Base-by-base conservation (phyloP, 2,329 filamentous ascomycete species). In the Botrytis galanthina region DNA sequence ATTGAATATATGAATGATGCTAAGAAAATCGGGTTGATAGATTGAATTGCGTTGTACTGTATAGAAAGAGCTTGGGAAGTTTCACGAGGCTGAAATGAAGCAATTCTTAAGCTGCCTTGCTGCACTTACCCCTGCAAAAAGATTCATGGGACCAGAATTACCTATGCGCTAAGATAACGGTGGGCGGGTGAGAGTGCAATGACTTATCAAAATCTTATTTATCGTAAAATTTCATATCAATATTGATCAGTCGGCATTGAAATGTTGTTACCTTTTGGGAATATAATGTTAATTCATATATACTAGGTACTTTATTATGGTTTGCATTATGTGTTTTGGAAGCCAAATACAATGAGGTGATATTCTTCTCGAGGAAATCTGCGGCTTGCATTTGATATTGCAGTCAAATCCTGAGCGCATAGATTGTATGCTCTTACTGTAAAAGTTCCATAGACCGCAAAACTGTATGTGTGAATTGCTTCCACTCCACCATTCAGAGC, bases 1-100 rank as follows among this genome's bases (percentile, higher is more conserved):
- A 39, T 73, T 60, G 59, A 37, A 57, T 42, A 29, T 70, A 44
- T 42, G n/a, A n/a, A 57, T 48, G 26, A 22, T 48, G 8, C 35
- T 8, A 22, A 22, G 14, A 14, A 37, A 20, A 29, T 26, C 37
- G 16, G 48, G 35, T 44, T 44, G 29, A 46, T 64, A 42, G 12
- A 62, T 62, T 5, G 46, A 69, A 42, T 51, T 32, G 54, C 54
- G 51, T 26, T 42, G 61, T 26, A 62, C 46, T 3, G 63, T 57
- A 10, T 68, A 32, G 26, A 69, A 26, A 44, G 18, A 39, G 60
- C 60, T 57, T 70, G 44, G 29, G 72, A 64, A 54, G 46, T 73
- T 71, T 63, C 63, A 70, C 74, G 75, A 78, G 76, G 77, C 76
- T 78, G 77, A 77, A 73, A 72, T 62, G 70, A 32, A 29, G 54